These are phyloP conservation scores for Colletotrichum lini DNA, from an alignment of 2,329 filamentous ascomycete genomes.

Conservation along the genomic window DNA sequence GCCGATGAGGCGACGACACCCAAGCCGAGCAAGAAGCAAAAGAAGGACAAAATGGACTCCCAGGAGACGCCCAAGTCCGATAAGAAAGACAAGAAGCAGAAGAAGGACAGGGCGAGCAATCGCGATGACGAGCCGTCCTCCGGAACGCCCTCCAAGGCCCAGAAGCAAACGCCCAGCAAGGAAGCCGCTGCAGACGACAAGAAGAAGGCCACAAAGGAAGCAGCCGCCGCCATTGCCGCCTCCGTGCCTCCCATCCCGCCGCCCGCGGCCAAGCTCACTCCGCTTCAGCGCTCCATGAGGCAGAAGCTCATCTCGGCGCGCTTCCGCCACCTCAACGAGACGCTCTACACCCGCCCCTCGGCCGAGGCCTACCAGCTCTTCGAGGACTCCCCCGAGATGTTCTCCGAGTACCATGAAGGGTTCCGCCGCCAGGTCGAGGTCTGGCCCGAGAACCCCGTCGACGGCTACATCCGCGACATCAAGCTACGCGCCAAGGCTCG, in stretches of 20 bases:
- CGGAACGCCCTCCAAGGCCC: conserved; percentile 40
- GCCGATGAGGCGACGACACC: conserved; percentile 27
- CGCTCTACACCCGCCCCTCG: conserved; percentile 93
- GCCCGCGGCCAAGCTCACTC: conserved; percentile 79
- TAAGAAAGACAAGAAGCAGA: conserved; percentile 55
- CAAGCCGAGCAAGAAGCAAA: conserved; percentile 37
- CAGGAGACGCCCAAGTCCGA: conserved; percentile 46
- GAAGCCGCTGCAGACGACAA: conserved; percentile 35
- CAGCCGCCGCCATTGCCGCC: conserved; percentile 45
- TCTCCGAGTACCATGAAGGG: conserved; percentile 94
- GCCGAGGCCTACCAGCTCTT: conserved; percentile 87
- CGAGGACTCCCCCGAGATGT: conserved; percentile 89
- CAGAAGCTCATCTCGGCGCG: conserved; percentile 95
- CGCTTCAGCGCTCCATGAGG: conserved; percentile 93
- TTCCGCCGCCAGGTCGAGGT: conserved; percentile 96
- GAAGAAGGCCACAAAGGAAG: conserved; percentile 41
- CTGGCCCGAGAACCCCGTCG: conserved; percentile 97
- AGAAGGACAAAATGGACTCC: conserved; percentile 45
- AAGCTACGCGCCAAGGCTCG: conserved; percentile 74
- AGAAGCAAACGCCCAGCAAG: conserved; percentile 31
- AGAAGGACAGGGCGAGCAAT: conserved; percentile 47
- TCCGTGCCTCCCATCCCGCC: conserved; percentile 55
- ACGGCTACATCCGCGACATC: conserved; percentile 84
- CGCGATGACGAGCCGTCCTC: conserved; percentile 10
- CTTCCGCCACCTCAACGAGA: conserved; percentile 97